Percentiles rank a stretch among this genome's conserved stretches.
These are phyloP conservation scores for Rhizopogon vinicolor DNA, from an alignment of 768 basidiomycete genomes.

Conservation along the genomic window DNA sequence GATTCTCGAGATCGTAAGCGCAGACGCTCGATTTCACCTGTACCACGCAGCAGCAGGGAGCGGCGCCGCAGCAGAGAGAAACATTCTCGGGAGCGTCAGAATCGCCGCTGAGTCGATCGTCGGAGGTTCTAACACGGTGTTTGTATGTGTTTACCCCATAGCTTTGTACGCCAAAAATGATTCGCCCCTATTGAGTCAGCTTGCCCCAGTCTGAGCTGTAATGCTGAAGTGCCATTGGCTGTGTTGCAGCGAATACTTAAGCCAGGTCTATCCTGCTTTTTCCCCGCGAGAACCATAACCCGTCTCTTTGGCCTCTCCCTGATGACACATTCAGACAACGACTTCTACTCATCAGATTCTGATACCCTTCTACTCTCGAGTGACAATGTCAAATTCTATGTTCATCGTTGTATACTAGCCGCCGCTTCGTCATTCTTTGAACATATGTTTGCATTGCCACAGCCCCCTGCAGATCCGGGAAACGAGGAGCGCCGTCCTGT, in stretches of 20 bases:
- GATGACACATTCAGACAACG: slow-evolving; percentile 26
- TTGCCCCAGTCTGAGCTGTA: too few relatives aligned
- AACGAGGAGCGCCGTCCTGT: slow-evolving; percentile 30
- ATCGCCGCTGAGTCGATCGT: slow-evolving; percentile 9
- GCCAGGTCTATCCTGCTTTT: background rate
- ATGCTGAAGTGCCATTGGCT: background rate
- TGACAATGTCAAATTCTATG: slow-evolving; percentile 45
- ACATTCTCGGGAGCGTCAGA: slow-evolving; percentile 34
- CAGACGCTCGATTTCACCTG: slow-evolving; percentile 21
- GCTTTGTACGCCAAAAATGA: slow-evolving; percentile 1
- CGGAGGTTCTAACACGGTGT: slow-evolving; percentile 17
- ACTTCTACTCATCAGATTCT: slow-evolving; percentile 43
- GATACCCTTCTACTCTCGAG: slow-evolving; percentile 50
- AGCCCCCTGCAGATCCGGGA: slow-evolving; percentile 27
- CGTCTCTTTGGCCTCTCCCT: slow-evolving; percentile 5
- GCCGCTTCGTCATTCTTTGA: slow-evolving; percentile 64
- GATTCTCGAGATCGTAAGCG: slow-evolving; percentile 18
- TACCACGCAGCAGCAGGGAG: slow-evolving; percentile 16
- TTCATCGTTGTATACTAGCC: slow-evolving; percentile 59
- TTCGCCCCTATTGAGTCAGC: background rate
- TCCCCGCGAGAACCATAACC: slow-evolving; percentile 7
- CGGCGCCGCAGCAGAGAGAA: slow-evolving; percentile 27
- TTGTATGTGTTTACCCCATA: slow-evolving; percentile 15
- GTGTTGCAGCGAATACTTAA: background rate
- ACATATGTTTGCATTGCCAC: slow-evolving; percentile 66